phyloP scores from a whole-genome alignment of 345 rosid species.

The Euclidium syriacum region DNA sequence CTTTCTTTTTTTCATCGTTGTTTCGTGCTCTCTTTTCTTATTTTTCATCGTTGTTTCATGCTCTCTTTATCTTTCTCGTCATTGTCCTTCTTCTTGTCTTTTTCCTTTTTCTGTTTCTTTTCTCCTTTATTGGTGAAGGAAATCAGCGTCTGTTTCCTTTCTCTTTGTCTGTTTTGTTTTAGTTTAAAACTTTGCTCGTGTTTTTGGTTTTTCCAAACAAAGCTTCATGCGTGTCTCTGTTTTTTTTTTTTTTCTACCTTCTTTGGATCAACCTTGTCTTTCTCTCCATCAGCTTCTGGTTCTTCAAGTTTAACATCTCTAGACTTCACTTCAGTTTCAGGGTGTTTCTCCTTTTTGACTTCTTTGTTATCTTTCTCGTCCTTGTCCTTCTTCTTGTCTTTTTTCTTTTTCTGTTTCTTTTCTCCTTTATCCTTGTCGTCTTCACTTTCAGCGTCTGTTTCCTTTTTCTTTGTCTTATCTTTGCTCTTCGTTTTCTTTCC shows the following conservation, averaged over 20 bases:
- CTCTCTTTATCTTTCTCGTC: background rate
- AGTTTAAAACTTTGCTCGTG: too few species aligned
- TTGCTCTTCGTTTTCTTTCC: background rate
- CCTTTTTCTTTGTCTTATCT: background rate
- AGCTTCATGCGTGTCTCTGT: too few species aligned
- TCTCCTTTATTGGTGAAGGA: slow-evolving; percentile 6
- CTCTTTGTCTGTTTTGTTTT: background rate
- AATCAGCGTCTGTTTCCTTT: background rate
- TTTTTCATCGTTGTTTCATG: background rate
- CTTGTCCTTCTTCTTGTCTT: background rate
- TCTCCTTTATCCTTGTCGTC: slow-evolving; percentile 11
- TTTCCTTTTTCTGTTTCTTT: background rate
- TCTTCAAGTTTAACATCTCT: slow-evolving; percentile 15
- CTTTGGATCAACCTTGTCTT: background rate
- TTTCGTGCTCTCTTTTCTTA: background rate
- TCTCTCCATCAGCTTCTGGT: background rate
- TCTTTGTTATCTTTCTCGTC: background rate
- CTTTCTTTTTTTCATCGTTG: background rate
- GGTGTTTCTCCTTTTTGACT: slow-evolving; percentile 9
- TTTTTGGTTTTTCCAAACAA: too few species aligned
- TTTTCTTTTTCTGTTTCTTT: background rate
- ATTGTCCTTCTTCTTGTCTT: background rate
- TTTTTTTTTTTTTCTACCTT: background rate
- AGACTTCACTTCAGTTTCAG: slow-evolving; percentile 1
- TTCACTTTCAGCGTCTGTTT: background rate